A percentile compares a stretch with the other conserved stretches of the same genome.
Evolutionary conservation across 2,329 filamentous ascomycete species (phyloP).

Genomic region (Colletotrichum theobromicola): DNA sequence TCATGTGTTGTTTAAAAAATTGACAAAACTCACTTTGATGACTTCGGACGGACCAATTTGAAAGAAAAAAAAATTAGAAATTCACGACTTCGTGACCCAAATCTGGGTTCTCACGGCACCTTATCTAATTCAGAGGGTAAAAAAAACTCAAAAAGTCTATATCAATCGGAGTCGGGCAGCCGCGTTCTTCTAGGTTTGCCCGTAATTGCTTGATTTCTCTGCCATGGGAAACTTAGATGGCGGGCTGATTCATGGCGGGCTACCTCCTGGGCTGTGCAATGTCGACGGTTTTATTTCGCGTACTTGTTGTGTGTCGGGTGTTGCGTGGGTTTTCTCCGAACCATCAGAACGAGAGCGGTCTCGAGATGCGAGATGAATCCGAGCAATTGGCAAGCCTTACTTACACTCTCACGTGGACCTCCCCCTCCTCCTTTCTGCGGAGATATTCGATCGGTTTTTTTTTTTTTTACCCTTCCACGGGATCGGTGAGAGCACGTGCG

Average conservation of each 20-base stretch:
- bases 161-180: neutral
- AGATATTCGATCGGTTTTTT: neutral
- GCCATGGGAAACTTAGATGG: neutral
- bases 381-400: neutral
- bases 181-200: neutral
- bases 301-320: neutral
- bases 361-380: neutral
- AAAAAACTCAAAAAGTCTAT: slow-evolving; percentile 5
- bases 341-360: neutral
- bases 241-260: neutral
- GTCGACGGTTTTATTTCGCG: neutral
- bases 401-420: neutral
- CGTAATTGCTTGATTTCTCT: neutral
- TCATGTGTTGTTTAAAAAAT: neutral
- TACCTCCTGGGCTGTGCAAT: neutral
- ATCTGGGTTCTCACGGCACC: neutral
- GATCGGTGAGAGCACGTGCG: neutral
- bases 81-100: neutral
- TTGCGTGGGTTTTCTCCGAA: neutral
- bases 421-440: neutral
- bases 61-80: neutral
- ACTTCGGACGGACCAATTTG: neutral
- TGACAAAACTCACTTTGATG: neutral
- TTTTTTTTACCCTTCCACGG: neutral
- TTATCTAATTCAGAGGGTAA: neutral